Percentiles rank a stretch among this genome's conserved stretches.
phyloP scores from a whole-genome alignment of 805 yeast species.

The Millerago galiae region DNA sequence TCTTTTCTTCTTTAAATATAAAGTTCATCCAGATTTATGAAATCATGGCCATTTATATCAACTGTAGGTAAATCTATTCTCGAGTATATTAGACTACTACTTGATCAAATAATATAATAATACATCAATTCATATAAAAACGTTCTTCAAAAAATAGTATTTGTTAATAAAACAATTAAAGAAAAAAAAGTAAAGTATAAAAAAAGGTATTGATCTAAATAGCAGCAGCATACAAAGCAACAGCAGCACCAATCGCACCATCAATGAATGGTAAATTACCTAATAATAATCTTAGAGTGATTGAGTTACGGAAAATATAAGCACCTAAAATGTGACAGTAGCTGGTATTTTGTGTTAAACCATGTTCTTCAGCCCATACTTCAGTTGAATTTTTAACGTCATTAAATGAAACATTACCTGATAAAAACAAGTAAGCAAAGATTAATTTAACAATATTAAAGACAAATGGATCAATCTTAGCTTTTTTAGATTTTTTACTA shows the following conservation, averaged over 20 bases:
- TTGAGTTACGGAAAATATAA: constrained; percentile 19
- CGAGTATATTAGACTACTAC: no score
- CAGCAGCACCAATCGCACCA: constrained; percentile 23
- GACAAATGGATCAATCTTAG: constrained; percentile 46
- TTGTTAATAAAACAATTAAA: not conserved
- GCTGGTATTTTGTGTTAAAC: constrained; percentile 14
- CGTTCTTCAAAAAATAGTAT: no score
- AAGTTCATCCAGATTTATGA: no score
- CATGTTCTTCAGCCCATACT: constrained; percentile 25
- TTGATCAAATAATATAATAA: no score
- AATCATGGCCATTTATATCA: no score
- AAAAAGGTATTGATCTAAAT: constrained; percentile 5
- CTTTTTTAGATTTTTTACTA: constrained; percentile 25
- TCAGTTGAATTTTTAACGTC: constrained; percentile 24
- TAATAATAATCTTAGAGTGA: constrained; percentile 24
- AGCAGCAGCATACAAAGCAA: constrained; percentile 32
- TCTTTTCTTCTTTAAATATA: no score
- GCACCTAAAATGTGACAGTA: constrained; percentile 10
- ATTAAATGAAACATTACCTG: constrained; percentile 21
- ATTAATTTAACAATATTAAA: constrained; percentile 44
- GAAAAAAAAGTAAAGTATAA: not conserved
- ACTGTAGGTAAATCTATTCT: no score
- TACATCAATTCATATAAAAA: no score
- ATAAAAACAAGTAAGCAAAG: constrained; percentile 31
- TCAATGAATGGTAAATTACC: constrained; percentile 29